Percentiles rank a stretch among this genome's conserved stretches.
Conservation (phyloP, 2,329 filamentous ascomycete species). For the Diaporthe sp. region DNA sequence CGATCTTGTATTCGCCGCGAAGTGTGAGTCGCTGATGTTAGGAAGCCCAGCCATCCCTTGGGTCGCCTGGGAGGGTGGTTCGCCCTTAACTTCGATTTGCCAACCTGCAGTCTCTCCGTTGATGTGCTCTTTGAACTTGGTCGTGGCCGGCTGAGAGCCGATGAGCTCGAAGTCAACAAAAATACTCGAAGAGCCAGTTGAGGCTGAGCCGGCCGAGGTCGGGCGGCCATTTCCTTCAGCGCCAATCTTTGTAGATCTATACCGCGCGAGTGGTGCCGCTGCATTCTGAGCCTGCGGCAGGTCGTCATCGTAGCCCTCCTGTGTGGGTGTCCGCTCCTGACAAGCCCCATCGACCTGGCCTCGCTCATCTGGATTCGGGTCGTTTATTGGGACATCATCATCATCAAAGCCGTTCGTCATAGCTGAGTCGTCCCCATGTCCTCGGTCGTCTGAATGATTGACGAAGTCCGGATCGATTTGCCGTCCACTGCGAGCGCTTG, state of each 20-base stretch:
- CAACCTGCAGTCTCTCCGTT: slow-evolving; percentile 8
- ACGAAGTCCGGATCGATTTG: slow-evolving; percentile 58
- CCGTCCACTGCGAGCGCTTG: slow-evolving; percentile 58
- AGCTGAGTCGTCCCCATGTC: slow-evolving; percentile 35
- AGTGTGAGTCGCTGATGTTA: neutral
- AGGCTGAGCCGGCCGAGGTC: slow-evolving; percentile 24
- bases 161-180: slow-evolving; percentile 32
- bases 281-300: neutral
- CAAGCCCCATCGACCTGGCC: neutral
- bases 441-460: slow-evolving; percentile 43
- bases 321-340: neutral
- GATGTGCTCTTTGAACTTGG: slow-evolving; percentile 20
- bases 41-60: neutral
- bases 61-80: neutral
- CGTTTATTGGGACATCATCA: slow-evolving; percentile 6
- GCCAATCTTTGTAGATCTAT: neutral
- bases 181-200: slow-evolving; percentile 27
- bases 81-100: neutral
- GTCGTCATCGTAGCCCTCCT: slow-evolving; percentile 14
- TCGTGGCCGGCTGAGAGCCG: slow-evolving; percentile 28
- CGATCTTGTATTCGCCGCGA: neutral
- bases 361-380: neutral
- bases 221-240: neutral
- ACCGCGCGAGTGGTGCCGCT: neutral
- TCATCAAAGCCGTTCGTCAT: slow-evolving; percentile 22